Evolutionary conservation across 768 basidiomycete species (phyloP).

Genomic region (Tulasnella sp.): DNA sequence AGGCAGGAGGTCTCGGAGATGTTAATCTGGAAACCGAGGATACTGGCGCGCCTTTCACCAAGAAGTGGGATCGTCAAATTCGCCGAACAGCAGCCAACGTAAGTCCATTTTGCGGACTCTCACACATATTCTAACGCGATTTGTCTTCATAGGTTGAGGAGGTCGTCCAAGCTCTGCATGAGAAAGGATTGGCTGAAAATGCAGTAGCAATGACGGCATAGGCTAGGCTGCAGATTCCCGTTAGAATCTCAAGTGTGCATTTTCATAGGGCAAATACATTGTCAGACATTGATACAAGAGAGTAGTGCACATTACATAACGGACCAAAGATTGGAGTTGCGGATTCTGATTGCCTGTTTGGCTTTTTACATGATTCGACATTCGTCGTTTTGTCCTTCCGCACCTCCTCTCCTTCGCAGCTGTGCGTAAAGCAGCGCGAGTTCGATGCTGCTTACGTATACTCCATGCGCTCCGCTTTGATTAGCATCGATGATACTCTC

Average conservation of each 20-base stretch:
- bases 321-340: not conserved
- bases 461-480: conserved; percentile 45
- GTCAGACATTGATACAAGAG: conserved; percentile 16
- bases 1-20: conserved; percentile 90
- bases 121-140: conserved; percentile 29
- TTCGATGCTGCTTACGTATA: conserved; percentile 37
- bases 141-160: conserved; percentile 66
- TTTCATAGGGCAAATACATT: conserved; percentile 6
- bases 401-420: conserved; percentile 22
- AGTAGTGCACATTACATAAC: not conserved
- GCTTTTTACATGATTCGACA: conserved; percentile 28
- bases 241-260: not conserved
- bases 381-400: not conserved
- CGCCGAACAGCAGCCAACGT: conserved; percentile 86
- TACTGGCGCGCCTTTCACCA: conserved; percentile 86
- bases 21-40: conserved; percentile 84
- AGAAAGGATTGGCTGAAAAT: conserved; percentile 70
- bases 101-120: conserved; percentile 40
- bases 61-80: conserved; percentile 95
- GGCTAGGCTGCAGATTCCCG: conserved; percentile 39
- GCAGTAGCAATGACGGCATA: conserved; percentile 57
- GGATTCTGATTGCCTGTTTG: not conserved
- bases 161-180: conserved; percentile 79
- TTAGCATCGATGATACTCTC: conserved; percentile 63
- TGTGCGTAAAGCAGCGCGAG: conserved; percentile 41